Conservation (phyloP, 148 eudicot genomes). For the Vaccinium corymbosum region DNA sequence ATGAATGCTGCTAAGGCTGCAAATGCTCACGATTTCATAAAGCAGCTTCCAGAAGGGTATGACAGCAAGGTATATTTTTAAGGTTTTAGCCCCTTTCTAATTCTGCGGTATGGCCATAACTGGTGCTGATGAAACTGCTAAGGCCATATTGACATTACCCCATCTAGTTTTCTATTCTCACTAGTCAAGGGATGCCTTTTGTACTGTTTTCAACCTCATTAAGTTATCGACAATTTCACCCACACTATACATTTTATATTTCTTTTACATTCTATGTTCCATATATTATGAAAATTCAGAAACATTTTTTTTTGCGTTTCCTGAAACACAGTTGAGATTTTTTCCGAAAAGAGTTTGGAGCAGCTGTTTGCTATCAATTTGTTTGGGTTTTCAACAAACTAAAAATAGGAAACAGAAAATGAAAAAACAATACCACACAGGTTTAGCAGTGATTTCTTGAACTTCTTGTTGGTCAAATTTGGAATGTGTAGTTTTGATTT, state of each 20-base stretch:
- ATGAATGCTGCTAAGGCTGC: constrained; percentile 81
- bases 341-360: neutral
- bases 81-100: neutral
- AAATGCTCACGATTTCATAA: constrained; percentile 82
- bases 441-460: neutral
- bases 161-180: neutral
- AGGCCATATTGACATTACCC: neutral
- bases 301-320: neutral
- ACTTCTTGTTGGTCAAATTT: neutral
- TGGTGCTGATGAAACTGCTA: neutral
- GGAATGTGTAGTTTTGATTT: neutral
- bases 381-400: neutral
- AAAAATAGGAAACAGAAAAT: neutral
- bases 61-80: constrained; percentile 67
- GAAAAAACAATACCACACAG: neutral
- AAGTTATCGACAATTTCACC: neutral
- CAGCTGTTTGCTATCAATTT: neutral
- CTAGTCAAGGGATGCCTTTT: neutral
- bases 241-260: neutral
- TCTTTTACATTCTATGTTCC: neutral
- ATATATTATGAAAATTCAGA: neutral
- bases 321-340: neutral
- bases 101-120: neutral
- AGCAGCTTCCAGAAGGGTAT: constrained; percentile 84
- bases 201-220: neutral